phyloP scores from a whole-genome alignment of 805 yeast genomes.

The Zygosaccharomyces bailii region DNA sequence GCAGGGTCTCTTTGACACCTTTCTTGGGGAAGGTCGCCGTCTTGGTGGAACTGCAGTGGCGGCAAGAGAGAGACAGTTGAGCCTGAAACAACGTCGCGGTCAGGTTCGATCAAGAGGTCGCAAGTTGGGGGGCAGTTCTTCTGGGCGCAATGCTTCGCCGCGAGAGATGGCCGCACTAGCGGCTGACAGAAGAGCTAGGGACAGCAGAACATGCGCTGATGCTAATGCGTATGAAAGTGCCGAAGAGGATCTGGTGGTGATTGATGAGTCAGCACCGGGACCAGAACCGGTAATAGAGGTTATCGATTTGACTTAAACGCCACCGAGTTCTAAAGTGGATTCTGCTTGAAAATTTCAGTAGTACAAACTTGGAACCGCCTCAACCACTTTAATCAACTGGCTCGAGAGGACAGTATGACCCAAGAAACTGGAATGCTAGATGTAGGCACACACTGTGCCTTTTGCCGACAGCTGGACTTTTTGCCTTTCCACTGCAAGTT shows the following conservation, averaged over 20 bases:
- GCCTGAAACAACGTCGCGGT: conserved; percentile 7
- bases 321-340: not conserved
- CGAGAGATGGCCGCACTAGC: conserved; percentile 36
- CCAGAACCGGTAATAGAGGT: conserved; percentile 2
- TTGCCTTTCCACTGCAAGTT: conserved; percentile 34
- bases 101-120: conserved; percentile 12
- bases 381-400: not conserved
- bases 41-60: conserved; percentile 20
- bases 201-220: conserved; percentile 26
- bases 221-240: not conserved
- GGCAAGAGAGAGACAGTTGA: conserved; percentile 2
- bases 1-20: conserved; percentile 30
- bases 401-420: conserved; percentile 3
- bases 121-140: conserved; percentile 11
- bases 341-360: conserved; percentile 4
- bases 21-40: conserved; percentile 33
- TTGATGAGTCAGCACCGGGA: conserved; percentile 5
- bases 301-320: conserved; percentile 5
- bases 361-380: not conserved
- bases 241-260: conserved; percentile 4
- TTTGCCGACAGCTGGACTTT: conserved; percentile 34
- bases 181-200: conserved; percentile 29
- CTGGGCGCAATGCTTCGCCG: conserved; percentile 17
- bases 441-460: conserved; percentile 36
- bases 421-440: conserved; percentile 35